Evolutionary conservation across 306 rosid genomes (phyloP).

Genomic region (Gillenia trifoliata): DNA sequence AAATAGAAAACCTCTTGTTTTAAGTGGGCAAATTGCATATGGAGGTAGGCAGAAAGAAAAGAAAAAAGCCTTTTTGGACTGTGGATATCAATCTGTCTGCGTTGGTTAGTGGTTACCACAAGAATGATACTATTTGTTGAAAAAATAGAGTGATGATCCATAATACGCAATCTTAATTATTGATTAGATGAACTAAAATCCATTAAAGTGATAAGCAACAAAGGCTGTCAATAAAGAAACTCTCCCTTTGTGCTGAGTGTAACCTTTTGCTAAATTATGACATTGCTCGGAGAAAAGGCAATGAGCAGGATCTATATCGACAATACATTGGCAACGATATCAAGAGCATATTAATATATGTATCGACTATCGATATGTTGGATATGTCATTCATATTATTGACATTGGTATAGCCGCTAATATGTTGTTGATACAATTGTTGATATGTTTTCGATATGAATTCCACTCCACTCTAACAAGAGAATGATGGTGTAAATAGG

Average conservation of each 20-base stretch:
- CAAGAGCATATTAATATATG: too few relatives aligned
- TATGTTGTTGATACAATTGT: too few relatives aligned
- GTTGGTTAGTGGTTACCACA: background rate
- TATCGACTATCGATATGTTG: too few relatives aligned
- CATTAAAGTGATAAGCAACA: conserved; percentile 5
- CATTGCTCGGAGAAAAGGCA: background rate
- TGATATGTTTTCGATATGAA: background rate
- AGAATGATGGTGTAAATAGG: too few relatives aligned
- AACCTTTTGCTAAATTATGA: background rate
- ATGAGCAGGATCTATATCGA: background rate
- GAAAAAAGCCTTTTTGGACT: background rate
- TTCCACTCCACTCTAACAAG: background rate
- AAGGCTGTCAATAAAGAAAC: background rate
- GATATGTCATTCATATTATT: too few relatives aligned
- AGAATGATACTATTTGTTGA: background rate
- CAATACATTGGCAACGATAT: too few relatives aligned
- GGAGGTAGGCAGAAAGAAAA: background rate
- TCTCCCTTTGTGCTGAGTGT: background rate
- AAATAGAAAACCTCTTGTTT: background rate
- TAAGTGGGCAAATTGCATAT: background rate
- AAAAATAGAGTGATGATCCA: background rate
- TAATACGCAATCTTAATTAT: background rate
- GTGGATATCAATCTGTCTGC: background rate
- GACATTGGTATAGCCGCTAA: too few relatives aligned
- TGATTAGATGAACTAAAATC: background rate